Conservation (phyloP, 2,329 filamentous ascomycete species). For the Myriosclerotinia curreyana region DNA sequence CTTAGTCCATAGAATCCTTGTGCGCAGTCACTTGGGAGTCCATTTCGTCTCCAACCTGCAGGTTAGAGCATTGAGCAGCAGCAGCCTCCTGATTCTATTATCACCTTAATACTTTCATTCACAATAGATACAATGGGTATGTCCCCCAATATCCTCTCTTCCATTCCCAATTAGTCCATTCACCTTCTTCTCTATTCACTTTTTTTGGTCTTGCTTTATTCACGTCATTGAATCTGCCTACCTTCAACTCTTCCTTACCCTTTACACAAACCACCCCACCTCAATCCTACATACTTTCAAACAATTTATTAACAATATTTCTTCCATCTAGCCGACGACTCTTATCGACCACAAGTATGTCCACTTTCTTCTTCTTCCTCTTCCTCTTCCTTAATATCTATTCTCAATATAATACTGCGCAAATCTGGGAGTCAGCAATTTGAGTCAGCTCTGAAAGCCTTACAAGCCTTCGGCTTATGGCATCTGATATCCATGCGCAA, state of each 20-base stretch:
- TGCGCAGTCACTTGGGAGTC: slow-evolving; percentile 22
- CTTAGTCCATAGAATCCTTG: slow-evolving; percentile 23
- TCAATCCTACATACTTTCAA: slow-evolving; percentile 15
- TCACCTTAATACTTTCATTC: slow-evolving; percentile 22
- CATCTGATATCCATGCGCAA: slow-evolving; percentile 20
- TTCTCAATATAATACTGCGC: slow-evolving; percentile 12
- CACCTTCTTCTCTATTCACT: slow-evolving; percentile 22
- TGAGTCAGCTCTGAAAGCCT: slow-evolving; percentile 8
- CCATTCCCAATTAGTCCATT: slow-evolving; percentile 21
- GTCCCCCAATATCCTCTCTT: slow-evolving; percentile 18
- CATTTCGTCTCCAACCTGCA: slow-evolving; percentile 24
- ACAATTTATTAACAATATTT: slow-evolving; percentile 20
- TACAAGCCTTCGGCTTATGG: slow-evolving; percentile 14
- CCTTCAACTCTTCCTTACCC: slow-evolving; percentile 16
- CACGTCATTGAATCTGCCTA: slow-evolving; percentile 10
- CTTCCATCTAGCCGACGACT: slow-evolving; percentile 23
- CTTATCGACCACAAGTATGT: slow-evolving; percentile 25
- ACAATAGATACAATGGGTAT: slow-evolving; percentile 24
- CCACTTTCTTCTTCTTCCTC: background rate
- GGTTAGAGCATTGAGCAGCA: slow-evolving; percentile 24
- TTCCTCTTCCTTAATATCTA: background rate
- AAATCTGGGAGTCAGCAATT: slow-evolving; percentile 12
- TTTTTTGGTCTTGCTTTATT: slow-evolving; percentile 14
- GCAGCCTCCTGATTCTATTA: slow-evolving; percentile 23
- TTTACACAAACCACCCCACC: slow-evolving; percentile 20